Evolutionary conservation across 1,284 basidiomycete species (phyloP).

Genomic region (Ustilago trichophora): DNA sequence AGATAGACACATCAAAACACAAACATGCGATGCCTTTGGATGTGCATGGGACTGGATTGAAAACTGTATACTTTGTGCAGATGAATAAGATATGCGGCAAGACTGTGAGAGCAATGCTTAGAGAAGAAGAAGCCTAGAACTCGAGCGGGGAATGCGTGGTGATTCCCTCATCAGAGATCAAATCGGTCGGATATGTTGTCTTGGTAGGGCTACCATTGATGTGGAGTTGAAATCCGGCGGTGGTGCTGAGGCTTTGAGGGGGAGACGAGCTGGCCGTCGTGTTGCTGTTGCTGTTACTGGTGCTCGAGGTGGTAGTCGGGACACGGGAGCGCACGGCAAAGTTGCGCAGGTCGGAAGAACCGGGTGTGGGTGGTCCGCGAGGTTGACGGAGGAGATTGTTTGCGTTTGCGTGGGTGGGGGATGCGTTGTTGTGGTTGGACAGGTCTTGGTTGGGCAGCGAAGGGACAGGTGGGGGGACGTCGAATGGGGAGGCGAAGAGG

Average conservation of each 20-base stretch:
- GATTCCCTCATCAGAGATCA: constrained; percentile 11
- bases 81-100: too few relatives aligned
- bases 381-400: constrained; percentile 55
- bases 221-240: constrained; percentile 23
- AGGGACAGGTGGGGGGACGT: constrained; percentile 57
- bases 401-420: constrained; percentile 15
- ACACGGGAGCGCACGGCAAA: constrained; percentile 51
- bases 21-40: too few relatives aligned
- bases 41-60: too few relatives aligned
- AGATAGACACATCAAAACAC: too few relatives aligned
- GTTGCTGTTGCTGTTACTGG: constrained; percentile 3
- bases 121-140: too few relatives aligned
- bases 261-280: constrained; percentile 8
- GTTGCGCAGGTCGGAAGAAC: constrained; percentile 39
- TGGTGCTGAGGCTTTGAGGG: constrained; percentile 1
- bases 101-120: too few relatives aligned
- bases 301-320: constrained; percentile 11
- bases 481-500: constrained; percentile 59
- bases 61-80: too few relatives aligned
- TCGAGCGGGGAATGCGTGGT: constrained; percentile 46
- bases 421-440: constrained; percentile 18
- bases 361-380: constrained; percentile 48
- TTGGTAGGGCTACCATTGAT: constrained; percentile 38
- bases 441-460: constrained; percentile 17
- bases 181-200: constrained; percentile 7